Base-by-base conservation (phyloP, 805 yeast species). In the Phaffomyces thermotolerans region DNA sequence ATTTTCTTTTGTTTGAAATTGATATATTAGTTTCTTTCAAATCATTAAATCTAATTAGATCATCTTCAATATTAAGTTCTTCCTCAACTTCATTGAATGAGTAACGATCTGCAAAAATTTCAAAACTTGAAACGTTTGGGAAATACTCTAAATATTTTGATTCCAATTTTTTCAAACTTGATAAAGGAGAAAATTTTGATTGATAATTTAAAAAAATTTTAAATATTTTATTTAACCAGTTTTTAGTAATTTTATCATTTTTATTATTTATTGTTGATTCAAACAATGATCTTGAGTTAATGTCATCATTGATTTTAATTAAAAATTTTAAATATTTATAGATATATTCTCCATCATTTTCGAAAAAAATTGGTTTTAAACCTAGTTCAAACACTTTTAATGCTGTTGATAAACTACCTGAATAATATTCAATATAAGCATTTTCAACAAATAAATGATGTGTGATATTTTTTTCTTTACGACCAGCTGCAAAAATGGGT, bases 381-480 rank as follows among this genome's bases (percentile, higher is more conserved):
- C 95, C 97, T 36, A 86, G 62, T 49, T 85, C 95, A 59, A 87
- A 82, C 17, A 90, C 79, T 57, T 81, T 81, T 41, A 74, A 67
- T 0, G 96, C 90, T 42, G 77, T 80, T 22, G 73, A 35, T 24
- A 39, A 40, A 48, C 81, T 84, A 47, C 76, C 81, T 46, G 81
- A 71, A 52, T 77, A 78, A 51, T 69, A 80, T 58, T 91, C 99
- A 68, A 89, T 70, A 58, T 78, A 68, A 1, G 97, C 96, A 55
- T 84, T 83, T 46, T 86, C 91, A 18, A 81, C 80, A 62, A 75
- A 91, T 18, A 91, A 74, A 52, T 87, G 87, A 67, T 80, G 79
- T 1, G 95, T 82, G 10, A 68, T 65, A 22, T 51, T 57, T 47
- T 65, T 70, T n/a, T 68, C 58, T 51, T 77, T 73, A 53, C 95